A percentile compares a stretch with the other conserved stretches of the same genome.
Conservation (phyloP, 2,329 filamentous ascomycete genomes). For the Penicillium paneum region DNA sequence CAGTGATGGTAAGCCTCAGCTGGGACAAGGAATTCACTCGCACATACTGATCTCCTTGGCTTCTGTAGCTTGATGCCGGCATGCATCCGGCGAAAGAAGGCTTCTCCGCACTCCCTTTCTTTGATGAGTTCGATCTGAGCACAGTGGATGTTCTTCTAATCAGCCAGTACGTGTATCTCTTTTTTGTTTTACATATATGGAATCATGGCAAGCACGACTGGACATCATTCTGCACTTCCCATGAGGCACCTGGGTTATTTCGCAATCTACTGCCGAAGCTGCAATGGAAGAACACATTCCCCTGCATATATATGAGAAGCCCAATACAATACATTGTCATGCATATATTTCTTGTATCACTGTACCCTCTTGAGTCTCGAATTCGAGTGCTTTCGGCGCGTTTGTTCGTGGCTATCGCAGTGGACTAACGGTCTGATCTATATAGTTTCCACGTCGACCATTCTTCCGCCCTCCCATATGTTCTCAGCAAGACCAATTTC, state of each 20-base stretch:
- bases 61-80: slow-evolving; percentile 79
- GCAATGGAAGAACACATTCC: not conserved
- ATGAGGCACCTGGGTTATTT: not conserved
- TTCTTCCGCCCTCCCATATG: slow-evolving; percentile 96
- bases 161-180: slow-evolving; percentile 77
- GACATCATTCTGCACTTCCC: not conserved
- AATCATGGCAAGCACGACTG: not conserved
- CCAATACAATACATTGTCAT: slow-evolving; percentile 30
- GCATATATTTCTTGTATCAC: slow-evolving; percentile 12
- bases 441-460: slow-evolving; percentile 95
- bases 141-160: slow-evolving; percentile 96
- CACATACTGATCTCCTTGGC: slow-evolving; percentile 8
- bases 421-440: slow-evolving; percentile 26
- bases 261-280: slow-evolving; percentile 3
- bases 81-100: slow-evolving; percentile 97
- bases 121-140: slow-evolving; percentile 96
- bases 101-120: slow-evolving; percentile 88
- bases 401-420: not conserved
- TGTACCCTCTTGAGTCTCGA: slow-evolving; percentile 2
- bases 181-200: slow-evolving; percentile 1
- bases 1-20: slow-evolving; percentile 74
- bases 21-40: not conserved
- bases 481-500: slow-evolving; percentile 97
- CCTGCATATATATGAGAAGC: slow-evolving; percentile 37
- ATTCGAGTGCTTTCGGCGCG: not conserved